Conservation (phyloP, 176 grass and related monocot species). For the Oryza glaberrima region DNA sequence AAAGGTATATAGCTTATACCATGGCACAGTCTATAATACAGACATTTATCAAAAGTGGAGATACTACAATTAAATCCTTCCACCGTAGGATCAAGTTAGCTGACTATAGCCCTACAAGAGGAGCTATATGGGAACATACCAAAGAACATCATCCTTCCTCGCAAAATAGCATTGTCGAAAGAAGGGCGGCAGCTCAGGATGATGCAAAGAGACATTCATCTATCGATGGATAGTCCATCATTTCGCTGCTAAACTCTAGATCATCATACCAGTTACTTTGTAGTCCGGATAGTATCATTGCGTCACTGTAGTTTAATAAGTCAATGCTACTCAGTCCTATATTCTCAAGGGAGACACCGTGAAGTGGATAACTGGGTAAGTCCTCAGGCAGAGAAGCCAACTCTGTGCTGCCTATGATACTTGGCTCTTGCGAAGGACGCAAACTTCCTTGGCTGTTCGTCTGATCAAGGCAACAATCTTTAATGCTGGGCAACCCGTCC, state of each 20-base stretch:
- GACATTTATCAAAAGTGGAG: constrained; percentile 60
- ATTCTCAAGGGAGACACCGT: constrained; percentile 77
- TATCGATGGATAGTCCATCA: constrained; percentile 55
- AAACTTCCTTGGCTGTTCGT: constrained; percentile 40
- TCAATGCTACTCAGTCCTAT: constrained; percentile 66
- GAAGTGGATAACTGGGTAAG: constrained; percentile 59
- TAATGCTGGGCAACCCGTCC: constrained; percentile 53
- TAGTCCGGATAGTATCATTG: constrained; percentile 44
- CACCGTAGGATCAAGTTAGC: constrained; percentile 61
- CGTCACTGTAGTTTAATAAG: constrained; percentile 66
- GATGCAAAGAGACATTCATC: constrained; percentile 90
- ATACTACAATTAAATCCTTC: constrained; percentile 80
- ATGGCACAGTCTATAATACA: constrained; percentile 67
- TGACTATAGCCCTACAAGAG: constrained; percentile 48
- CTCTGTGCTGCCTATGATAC: constrained; percentile 52
- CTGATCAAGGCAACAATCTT: constrained; percentile 55
- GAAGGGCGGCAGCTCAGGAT: constrained; percentile 16
- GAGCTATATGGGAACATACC: constrained; percentile 51
- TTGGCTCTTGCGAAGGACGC: constrained; percentile 42
- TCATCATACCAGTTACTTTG: constrained; percentile 88
- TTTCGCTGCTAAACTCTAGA: constrained; percentile 56
- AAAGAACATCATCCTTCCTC: constrained; percentile 50
- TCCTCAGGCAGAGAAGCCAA: constrained; percentile 64
- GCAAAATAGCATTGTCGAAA: constrained; percentile 33
- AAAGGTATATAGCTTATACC: constrained; percentile 53